Conservation (phyloP, 2,329 filamentous ascomycete species). For the Helminthosporium solani region DNA sequence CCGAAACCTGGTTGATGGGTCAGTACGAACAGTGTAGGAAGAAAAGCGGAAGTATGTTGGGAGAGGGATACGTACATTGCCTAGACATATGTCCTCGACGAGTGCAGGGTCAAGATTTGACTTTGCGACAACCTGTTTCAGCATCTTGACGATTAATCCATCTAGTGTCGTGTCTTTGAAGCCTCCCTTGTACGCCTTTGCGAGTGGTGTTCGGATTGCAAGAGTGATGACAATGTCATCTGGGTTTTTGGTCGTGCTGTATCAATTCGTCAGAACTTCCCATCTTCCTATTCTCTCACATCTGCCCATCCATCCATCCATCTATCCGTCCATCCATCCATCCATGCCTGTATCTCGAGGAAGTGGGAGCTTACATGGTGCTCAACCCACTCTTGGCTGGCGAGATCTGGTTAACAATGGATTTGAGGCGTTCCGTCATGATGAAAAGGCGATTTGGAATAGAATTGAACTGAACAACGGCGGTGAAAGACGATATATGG, state of each 20-base stretch:
- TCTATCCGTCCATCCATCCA: background rate
- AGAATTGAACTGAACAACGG: conserved; percentile 3
- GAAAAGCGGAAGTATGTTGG: too few relatives aligned
- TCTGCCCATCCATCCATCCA: too few relatives aligned
- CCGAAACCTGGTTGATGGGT: conserved; percentile 63
- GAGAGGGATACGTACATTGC: conserved; percentile 69
- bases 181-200: conserved; percentile 86
- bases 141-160: conserved; percentile 76
- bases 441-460: conserved; percentile 11
- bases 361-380: conserved; percentile 65
- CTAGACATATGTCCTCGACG: conserved; percentile 87
- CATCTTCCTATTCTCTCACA: too few relatives aligned
- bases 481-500: background rate
- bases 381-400: conserved; percentile 70
- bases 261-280: background rate
- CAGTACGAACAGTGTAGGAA: too few relatives aligned
- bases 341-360: too few relatives aligned
- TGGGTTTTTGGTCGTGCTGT: conserved; percentile 83
- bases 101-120: conserved; percentile 76
- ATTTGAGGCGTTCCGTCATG: conserved; percentile 75
- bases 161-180: conserved; percentile 94
- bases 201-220: conserved; percentile 82
- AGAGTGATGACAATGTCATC: conserved; percentile 97
- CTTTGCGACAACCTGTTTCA: conserved; percentile 66
- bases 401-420: conserved; percentile 82